phyloP scores from a whole-genome alignment of 169 alveolate genomes.

The Plasmodium yoelii region DNA sequence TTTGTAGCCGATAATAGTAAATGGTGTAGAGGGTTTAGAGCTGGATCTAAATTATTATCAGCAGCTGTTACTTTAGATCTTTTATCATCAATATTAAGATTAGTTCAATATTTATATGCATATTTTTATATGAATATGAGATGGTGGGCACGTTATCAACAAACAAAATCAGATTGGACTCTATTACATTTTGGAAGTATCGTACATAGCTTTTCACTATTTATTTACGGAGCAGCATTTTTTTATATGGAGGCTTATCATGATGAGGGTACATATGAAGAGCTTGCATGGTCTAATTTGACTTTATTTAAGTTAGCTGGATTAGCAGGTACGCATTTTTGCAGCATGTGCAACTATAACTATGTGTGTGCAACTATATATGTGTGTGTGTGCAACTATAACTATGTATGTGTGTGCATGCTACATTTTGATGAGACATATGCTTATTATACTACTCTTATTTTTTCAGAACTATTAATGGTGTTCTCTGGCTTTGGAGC shows the following conservation, averaged over 20 bases:
- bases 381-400: not conserved
- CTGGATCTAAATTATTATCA: conserved; percentile 89
- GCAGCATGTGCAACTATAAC: not conserved
- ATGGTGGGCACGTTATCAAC: conserved; percentile 91
- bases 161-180: conserved; percentile 91
- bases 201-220: conserved; percentile 87
- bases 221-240: conserved; percentile 89
- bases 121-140: conserved; percentile 88
- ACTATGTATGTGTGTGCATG: no score
- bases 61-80: conserved; percentile 90
- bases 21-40: conserved; percentile 90
- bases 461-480: conserved; percentile 84
- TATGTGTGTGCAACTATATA: no score
- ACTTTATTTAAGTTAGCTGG: conserved; percentile 88
- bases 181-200: conserved; percentile 88
- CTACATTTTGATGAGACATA: not conserved
- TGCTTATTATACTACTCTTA: not conserved
- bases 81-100: conserved; percentile 84
- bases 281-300: conserved; percentile 88
- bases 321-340: conserved; percentile 77
- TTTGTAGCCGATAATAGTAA: conserved; percentile 90
- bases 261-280: conserved; percentile 91
- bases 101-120: conserved; percentile 87
- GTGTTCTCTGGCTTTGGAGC: conserved; percentile 91
- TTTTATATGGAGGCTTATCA: conserved; percentile 90